Evolutionary conservation across 805 yeast genomes (phyloP).

Genomic region (Metschnikowia henanensis): DNA sequence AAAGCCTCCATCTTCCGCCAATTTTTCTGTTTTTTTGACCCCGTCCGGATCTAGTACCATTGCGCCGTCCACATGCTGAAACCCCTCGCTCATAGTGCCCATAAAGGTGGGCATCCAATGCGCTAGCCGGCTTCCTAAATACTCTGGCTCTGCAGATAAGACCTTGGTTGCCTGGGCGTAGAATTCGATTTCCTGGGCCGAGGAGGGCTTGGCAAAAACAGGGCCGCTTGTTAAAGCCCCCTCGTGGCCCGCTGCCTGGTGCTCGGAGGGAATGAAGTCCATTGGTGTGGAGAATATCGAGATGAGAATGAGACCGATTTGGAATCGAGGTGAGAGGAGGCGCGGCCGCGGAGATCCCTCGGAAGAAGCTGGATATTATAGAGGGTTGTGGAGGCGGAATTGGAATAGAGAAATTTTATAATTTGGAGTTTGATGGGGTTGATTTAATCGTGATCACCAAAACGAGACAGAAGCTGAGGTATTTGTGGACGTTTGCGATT

Average conservation of each 20-base stretch:
- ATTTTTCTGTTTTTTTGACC: not conserved
- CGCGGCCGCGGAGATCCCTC: too few species aligned
- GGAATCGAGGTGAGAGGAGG: not conserved
- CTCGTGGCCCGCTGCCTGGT: constrained; percentile 92
- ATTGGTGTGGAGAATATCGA: not conserved
- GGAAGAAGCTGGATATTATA: too few species aligned
- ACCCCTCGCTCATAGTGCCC: constrained; percentile 58
- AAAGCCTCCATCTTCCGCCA: not conserved
- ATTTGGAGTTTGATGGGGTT: too few species aligned
- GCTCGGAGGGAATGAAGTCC: constrained; percentile 26
- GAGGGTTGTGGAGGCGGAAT: too few species aligned
- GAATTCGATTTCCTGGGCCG: constrained; percentile 70
- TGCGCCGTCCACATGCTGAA: constrained; percentile 4
- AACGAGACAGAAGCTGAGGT: too few species aligned
- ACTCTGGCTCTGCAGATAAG: constrained; percentile 22
- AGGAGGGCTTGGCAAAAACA: constrained; percentile 71
- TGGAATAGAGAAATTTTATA: too few species aligned
- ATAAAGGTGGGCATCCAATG: constrained; percentile 66
- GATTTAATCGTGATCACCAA: too few species aligned
- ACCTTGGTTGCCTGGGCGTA: constrained; percentile 43
- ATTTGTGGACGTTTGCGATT: too few species aligned
- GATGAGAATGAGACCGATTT: not conserved
- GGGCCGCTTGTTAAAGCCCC: constrained; percentile 73
- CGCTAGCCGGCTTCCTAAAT: constrained; percentile 33
- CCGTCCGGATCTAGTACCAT: constrained; percentile 7